Base-by-base conservation (phyloP, 1,284 basidiomycete species). In the Papiliotrema laurentii region DNA sequence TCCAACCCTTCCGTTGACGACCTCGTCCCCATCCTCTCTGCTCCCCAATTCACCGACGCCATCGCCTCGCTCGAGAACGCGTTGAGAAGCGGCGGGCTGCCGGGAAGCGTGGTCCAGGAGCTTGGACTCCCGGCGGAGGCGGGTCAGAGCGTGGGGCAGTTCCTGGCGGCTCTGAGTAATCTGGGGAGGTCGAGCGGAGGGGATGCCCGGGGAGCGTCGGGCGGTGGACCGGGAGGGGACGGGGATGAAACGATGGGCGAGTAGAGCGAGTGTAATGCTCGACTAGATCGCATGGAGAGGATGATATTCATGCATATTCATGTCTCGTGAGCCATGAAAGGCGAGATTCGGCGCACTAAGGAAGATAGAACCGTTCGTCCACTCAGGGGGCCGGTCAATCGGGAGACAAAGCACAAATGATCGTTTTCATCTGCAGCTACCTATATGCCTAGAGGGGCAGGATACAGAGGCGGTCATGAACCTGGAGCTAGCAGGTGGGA, bases 1-100 rank as follows among this genome's bases (percentile, higher is more conserved):
- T 41, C 53, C 7, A 55, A 59, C 13, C 64, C 68, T 1, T 56
- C 64, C 2, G 55, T 57, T 0, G 34, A 61, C 2, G 64, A 69
- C 26, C 51, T 74, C 11, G 51, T 65, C 22, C 63, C 64, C n/a
- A 60, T 73, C 45, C 55, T 74, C 18, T 54, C 64, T 19, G 61
- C 68, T 1, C 68, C 70, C 3, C 71, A 73, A 49, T 69, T 71
- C 58, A 64, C 58, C 21, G 67, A 72, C 50, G 71, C 71, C 4
- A 65, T 72, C 16, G 55, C 55, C 10, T 59, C 55, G 42, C 61
- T 74, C n/a, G 72, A 74, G 43, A 66, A 67, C 47, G 72, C 71
- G 9, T 53, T 74, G 28, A 47, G 71, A 18, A 68, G 58, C 38
- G 70, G 71, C 7, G 70, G 64, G 4, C 51, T 72, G 34, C 68